phyloP scores from a whole-genome alignment of 148 eudicot species.

The Silene uniflora region DNA sequence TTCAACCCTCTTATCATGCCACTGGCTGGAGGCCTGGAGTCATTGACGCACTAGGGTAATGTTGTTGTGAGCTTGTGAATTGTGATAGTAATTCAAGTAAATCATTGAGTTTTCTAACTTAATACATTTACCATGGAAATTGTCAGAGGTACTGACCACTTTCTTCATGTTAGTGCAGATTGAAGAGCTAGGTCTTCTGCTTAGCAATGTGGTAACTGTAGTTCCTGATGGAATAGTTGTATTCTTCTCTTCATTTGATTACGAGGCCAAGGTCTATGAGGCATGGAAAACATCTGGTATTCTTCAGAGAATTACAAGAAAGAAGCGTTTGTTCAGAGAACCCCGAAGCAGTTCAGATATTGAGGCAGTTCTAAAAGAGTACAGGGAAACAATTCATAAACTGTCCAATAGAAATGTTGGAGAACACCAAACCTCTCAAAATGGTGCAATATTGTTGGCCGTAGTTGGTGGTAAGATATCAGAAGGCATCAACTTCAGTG shows the following conservation, averaged over 20 bases:
- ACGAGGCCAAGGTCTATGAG: constrained; percentile 66
- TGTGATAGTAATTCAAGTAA: not conserved
- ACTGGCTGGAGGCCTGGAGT: too few species aligned
- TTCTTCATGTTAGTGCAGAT: constrained; percentile 45
- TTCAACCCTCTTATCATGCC: too few species aligned
- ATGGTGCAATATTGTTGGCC: constrained; percentile 77
- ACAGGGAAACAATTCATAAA: constrained; percentile 60
- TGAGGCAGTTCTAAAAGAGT: constrained; percentile 63
- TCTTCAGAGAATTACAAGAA: constrained; percentile 64
- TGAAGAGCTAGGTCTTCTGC: constrained; percentile 81
- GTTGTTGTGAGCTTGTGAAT: too few species aligned
- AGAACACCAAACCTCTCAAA: constrained; percentile 38
- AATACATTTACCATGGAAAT: not conserved
- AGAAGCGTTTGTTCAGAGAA: constrained; percentile 75
- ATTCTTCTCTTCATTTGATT: constrained; percentile 93
- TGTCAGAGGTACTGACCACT: not conserved
- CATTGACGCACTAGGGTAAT: too few species aligned
- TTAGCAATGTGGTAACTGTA: constrained; percentile 68
- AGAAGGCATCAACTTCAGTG: constrained; percentile 96
- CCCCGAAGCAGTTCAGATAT: constrained; percentile 77
- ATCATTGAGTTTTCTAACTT: not conserved
- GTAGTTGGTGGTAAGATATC: constrained; percentile 97
- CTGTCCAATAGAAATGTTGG: constrained; percentile 26
- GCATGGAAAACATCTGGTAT: constrained; percentile 84
- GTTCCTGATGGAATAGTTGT: constrained; percentile 87